phyloP scores from a whole-genome alignment of 1,284 basidiomycete genomes.

The Malassezia arunalokei region DNA sequence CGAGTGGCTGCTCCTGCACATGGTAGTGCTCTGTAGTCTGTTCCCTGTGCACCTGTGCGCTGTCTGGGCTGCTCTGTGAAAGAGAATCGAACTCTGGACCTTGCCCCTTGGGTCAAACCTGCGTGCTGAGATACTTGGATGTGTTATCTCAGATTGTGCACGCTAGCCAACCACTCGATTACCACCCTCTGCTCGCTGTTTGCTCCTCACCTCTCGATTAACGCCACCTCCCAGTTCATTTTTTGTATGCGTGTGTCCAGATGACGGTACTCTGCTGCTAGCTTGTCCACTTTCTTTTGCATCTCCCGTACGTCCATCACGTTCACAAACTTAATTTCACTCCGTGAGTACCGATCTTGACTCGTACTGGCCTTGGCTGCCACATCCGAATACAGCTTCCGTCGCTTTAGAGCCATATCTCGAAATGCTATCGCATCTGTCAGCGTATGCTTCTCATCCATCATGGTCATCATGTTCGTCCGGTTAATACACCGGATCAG shows the following conservation, averaged over 20 bases:
- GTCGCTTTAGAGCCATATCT: not conserved
- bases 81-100: not conserved
- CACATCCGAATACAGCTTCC: slow-evolving; percentile 1
- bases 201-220: not conserved
- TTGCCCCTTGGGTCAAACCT: not conserved
- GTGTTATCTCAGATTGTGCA: not conserved
- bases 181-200: not conserved
- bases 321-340: not conserved
- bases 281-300: not conserved
- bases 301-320: not conserved
- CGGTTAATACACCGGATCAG: not conserved
- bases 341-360: not conserved
- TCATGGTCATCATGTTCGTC: not conserved
- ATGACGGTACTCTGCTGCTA: not conserved
- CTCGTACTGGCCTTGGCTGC: not conserved
- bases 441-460: not conserved
- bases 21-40: not conserved
- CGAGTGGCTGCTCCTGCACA: not conserved
- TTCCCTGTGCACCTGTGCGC: slow-evolving; percentile 1
- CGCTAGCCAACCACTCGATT: not conserved
- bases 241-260: slow-evolving; percentile 1
- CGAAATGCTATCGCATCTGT: not conserved
- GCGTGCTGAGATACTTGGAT: not conserved
- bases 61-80: slow-evolving; percentile 1
- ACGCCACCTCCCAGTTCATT: not conserved